Conservation (phyloP, 345 rosid genomes). For the Garcia nutans region DNA sequence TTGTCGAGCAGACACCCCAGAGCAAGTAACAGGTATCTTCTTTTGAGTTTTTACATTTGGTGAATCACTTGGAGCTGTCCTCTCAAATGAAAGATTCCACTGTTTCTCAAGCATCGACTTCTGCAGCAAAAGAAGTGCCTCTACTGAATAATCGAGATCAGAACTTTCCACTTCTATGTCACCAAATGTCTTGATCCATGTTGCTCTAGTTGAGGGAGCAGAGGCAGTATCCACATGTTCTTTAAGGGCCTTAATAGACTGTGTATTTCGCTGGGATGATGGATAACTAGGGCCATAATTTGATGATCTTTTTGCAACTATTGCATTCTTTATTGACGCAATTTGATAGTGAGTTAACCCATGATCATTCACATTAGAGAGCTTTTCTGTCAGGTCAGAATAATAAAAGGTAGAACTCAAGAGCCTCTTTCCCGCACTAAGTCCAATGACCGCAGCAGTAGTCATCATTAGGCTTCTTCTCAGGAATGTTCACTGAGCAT, state of each 20-base stretch:
- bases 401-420: conserved; percentile 63
- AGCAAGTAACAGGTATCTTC: conserved; percentile 59
- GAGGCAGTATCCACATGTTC: conserved; percentile 49
- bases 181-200: conserved; percentile 37
- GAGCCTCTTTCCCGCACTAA: conserved; percentile 71
- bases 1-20: conserved; percentile 79
- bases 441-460: conserved; percentile 78
- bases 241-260: conserved; percentile 59
- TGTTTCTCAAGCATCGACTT: conserved; percentile 90
- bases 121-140: conserved; percentile 79
- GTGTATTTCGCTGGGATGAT: conserved; percentile 40
- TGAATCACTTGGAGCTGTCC: conserved; percentile 35
- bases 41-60: conserved; percentile 30
- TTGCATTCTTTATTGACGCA: conserved; percentile 40
- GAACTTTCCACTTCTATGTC: conserved; percentile 46
- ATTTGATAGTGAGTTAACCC: conserved; percentile 41
- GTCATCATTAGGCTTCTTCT: conserved; percentile 58
- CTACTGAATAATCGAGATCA: conserved; percentile 57
- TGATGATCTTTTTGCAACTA: conserved; percentile 54
- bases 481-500: conserved; percentile 26
- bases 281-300: conserved; percentile 49
- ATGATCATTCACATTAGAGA: conserved; percentile 41
- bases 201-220: conserved; percentile 37
- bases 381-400: conserved; percentile 58
- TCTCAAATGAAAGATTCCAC: conserved; percentile 84